phyloP scores from a whole-genome alignment of 192 early-diverging fungal genomes.

The Coemansia sp. region DNA sequence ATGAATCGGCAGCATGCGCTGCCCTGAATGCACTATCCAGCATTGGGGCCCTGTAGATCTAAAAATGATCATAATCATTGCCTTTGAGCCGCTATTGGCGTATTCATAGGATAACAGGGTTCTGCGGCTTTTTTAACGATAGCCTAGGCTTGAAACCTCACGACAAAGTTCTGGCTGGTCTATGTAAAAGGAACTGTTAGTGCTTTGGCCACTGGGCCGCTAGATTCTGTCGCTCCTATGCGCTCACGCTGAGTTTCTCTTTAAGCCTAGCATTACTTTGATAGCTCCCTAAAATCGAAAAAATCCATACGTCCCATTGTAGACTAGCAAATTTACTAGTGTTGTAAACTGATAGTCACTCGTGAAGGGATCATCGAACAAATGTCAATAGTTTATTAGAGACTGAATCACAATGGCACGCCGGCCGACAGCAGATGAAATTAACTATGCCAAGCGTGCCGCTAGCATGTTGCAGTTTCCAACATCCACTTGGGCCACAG shows the following conservation, averaged over 20 bases:
- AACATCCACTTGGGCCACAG: slow-evolving; percentile 37
- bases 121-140: too few relatives aligned
- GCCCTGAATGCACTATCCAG: too few relatives aligned
- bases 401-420: slow-evolving; percentile 4
- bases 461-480: slow-evolving; percentile 24
- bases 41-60: too few relatives aligned
- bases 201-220: not conserved
- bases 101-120: too few relatives aligned
- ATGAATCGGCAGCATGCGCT: too few relatives aligned
- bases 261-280: too few relatives aligned
- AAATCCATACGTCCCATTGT: not conserved
- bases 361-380: not conserved
- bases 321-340: not conserved
- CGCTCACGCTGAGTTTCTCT: too few relatives aligned
- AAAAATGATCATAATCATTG: too few relatives aligned
- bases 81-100: too few relatives aligned
- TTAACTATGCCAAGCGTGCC: slow-evolving; percentile 16
- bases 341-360: not conserved
- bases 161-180: too few relatives aligned
- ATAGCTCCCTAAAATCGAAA: not conserved
- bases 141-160: too few relatives aligned
- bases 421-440: slow-evolving; percentile 6
- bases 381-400: not conserved
- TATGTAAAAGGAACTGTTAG: too few relatives aligned
- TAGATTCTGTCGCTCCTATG: not conserved